Evolutionary conservation across 495 filamentous ascomycete species (phyloP).

Genomic region (Lasiosphaeria hispida): DNA sequence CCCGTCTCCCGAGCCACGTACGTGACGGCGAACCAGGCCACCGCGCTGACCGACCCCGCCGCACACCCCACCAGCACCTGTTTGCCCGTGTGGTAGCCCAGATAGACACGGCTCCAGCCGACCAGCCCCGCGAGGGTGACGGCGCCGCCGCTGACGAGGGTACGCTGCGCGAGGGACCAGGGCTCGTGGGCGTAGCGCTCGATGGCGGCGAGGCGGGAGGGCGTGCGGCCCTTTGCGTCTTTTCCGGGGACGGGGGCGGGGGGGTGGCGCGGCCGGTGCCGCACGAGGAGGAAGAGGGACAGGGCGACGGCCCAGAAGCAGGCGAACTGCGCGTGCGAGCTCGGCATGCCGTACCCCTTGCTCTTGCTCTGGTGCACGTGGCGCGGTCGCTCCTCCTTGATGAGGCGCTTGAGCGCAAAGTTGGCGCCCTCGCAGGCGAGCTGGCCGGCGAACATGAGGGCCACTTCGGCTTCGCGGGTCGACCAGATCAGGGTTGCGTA

Average conservation of each 20-base stretch:
- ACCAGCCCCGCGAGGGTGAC: constrained; percentile 64
- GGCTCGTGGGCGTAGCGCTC: constrained; percentile 44
- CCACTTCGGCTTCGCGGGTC: constrained; percentile 84
- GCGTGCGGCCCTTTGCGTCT: constrained; percentile 6
- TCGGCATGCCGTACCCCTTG: constrained; percentile 99
- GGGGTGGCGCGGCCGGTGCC: constrained; percentile 57
- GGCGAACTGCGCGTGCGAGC: constrained; percentile 92
- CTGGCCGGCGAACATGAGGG: constrained; percentile 89
- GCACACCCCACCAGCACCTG: constrained; percentile 80
- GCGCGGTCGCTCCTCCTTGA: constrained; percentile 85
- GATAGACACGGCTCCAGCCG: constrained; percentile 77
- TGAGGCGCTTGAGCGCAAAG: constrained; percentile 80
- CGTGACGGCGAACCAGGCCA: constrained; percentile 77
- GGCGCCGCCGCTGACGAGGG: constrained; percentile 54
- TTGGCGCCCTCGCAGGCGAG: constrained; percentile 93
- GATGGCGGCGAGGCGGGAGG: constrained; percentile 19
- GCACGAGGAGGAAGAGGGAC: constrained; percentile 73
- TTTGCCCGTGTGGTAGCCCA: constrained; percentile 86
- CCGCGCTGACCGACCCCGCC: constrained; percentile 69
- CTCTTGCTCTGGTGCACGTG: constrained; percentile 65
- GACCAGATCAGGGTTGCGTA: constrained; percentile 89
- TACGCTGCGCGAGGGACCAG: constrained; percentile 57
- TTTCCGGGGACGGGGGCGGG: background rate
- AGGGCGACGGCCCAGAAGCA: constrained; percentile 84
- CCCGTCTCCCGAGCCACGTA: constrained; percentile 57